Base-by-base conservation (phyloP, 169 alveolate species). In the Cryptosporidium bovis region DNA sequence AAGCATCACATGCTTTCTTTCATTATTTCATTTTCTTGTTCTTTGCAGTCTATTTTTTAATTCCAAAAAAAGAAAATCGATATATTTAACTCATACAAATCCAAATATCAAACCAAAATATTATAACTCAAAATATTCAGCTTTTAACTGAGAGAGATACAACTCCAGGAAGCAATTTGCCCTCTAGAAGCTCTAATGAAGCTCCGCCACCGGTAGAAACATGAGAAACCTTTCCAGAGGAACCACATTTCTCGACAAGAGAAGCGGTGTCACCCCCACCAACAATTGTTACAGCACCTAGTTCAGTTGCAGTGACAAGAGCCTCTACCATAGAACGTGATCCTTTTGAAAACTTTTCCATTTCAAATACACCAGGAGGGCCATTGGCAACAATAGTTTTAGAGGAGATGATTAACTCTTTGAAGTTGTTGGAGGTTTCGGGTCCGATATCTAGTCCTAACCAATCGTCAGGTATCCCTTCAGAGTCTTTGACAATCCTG, bases 131-230 rank as follows among this genome's bases (percentile, higher is more conserved):
- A 27, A 16, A 6, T 51, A 2, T 20, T 51, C 24, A 50, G 15
- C 68, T 83, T 48, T 90, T 92, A 64, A 64, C 77, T 4, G 98
- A 92, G 51, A 98, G 94, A 36, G 97, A 96, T 7, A 85, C 94
- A 31, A 97, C 98, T 29, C 99, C 99, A 3, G 99, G 99, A 5
- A 98, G 96, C 66, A 91, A 95, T 87, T 98, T 98, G 68, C 99
- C 99, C 91, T 98, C 99, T 64, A 98, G 92, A 2, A 98, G 94
- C 90, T 97, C 99, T 33, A 98, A 93, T 3, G 99, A 96, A 6
- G 99, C 99, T 16, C 99, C 99, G 24, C 99, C 99, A 15, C 99
- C 99, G 10, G 99, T 98, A 67, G 98, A 95, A 20, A 98, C 98
- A 82, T 98, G 99, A 56, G 98, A 95, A 84, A 98, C 94, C 83